phyloP scores from a whole-genome alignment of 768 basidiomycete genomes.

The Crassisporium funariophilum region DNA sequence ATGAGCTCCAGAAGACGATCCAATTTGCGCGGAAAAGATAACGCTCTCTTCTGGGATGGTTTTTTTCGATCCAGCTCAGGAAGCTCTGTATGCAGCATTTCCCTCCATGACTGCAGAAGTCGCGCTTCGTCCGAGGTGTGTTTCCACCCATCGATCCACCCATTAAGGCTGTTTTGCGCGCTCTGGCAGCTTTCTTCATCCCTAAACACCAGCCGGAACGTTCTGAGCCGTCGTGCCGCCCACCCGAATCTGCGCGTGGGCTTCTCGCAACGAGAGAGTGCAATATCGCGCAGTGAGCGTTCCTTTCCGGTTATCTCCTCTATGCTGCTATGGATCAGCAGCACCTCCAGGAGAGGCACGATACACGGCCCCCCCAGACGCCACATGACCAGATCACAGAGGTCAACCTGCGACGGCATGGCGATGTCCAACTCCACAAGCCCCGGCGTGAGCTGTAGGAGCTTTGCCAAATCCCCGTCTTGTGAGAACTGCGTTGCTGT shows the following conservation, averaged over 20 bases:
- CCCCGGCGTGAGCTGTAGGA: slow-evolving; percentile 7
- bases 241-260: neutral
- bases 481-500: slow-evolving; percentile 3
- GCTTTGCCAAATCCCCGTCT: slow-evolving; percentile 6
- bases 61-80: neutral
- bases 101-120: neutral
- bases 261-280: slow-evolving; percentile 3
- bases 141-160: neutral
- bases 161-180: neutral
- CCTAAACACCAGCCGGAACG: neutral
- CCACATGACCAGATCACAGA: neutral
- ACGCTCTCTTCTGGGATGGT: neutral
- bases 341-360: slow-evolving; percentile 8
- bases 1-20: neutral
- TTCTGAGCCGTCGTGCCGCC: neutral
- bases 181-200: neutral
- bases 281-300: slow-evolving; percentile 2
- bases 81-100: neutral
- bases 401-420: slow-evolving; percentile 6
- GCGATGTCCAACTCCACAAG: slow-evolving; percentile 9
- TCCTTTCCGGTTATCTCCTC: slow-evolving; percentile 2
- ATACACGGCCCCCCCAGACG: neutral
- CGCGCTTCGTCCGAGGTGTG: neutral
- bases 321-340: slow-evolving; percentile 5
- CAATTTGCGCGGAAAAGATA: neutral